Conservation (phyloP, 2,329 filamentous ascomycete genomes). For the Magnaporthales sp. region DNA sequence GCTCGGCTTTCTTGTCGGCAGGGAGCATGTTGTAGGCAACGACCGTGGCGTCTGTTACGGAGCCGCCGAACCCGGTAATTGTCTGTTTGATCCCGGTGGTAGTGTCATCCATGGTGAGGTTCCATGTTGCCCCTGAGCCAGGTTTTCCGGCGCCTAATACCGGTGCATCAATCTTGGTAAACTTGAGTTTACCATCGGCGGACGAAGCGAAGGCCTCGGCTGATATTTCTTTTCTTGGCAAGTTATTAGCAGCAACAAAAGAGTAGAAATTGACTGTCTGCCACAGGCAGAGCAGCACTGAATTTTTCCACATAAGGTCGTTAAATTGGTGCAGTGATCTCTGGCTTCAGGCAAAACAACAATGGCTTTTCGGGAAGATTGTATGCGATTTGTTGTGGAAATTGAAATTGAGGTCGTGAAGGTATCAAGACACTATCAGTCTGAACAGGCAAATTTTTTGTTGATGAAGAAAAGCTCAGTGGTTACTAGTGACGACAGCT, state of each 20-base stretch:
- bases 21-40: constrained; percentile 26
- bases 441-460: neutral
- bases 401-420: neutral
- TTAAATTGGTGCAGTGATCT: neutral
- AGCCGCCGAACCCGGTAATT: constrained; percentile 31
- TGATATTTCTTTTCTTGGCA: neutral
- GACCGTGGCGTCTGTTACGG: constrained; percentile 32
- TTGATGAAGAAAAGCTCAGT: too few relatives aligned
- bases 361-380: neutral
- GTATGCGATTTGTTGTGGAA: neutral
- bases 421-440: neutral
- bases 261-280: neutral
- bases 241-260: neutral
- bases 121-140: constrained; percentile 24
- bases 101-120: constrained; percentile 28
- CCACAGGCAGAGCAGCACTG: neutral
- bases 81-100: constrained; percentile 27
- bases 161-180: constrained; percentile 23
- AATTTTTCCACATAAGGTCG: neutral
- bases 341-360: neutral
- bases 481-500: too few relatives aligned
- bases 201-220: constrained; percentile 25
- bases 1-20: constrained; percentile 16
- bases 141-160: constrained; percentile 23
- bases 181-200: constrained; percentile 25